These are phyloP conservation scores for Rhodofomes roseus DNA, from an alignment of 1,284 basidiomycete genomes.

Conservation along the genomic window DNA sequence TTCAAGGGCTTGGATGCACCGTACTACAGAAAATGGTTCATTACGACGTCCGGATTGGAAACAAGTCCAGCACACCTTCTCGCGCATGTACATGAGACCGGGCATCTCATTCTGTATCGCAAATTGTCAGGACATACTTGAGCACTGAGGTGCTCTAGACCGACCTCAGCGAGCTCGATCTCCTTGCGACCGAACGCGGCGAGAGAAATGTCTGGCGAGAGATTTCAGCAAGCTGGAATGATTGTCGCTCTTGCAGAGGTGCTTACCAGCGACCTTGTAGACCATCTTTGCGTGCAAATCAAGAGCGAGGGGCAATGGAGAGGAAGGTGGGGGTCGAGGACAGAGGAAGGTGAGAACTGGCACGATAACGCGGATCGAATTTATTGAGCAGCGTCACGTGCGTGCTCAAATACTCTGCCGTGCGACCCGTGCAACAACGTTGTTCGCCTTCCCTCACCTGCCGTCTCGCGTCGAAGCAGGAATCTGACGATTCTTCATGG, in stretches of 20 bases:
- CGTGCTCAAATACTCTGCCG: not conserved
- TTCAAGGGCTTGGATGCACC: constrained; percentile 82
- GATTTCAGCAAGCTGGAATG: too few relatives aligned
- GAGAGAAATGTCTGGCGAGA: constrained; percentile 81
- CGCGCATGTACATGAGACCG: constrained; percentile 88
- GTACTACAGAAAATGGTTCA: constrained; percentile 49
- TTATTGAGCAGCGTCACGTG: constrained; percentile 23
- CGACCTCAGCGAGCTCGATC: constrained; percentile 91
- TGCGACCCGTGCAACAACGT: not conserved
- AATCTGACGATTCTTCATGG: constrained; percentile 3
- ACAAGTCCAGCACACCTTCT: constrained; percentile 55
- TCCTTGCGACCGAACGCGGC: constrained; percentile 98
- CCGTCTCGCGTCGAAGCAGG: not conserved
- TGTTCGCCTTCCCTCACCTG: constrained; percentile 5
- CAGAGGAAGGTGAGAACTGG: constrained; percentile 32
- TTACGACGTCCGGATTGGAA: not conserved
- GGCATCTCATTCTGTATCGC: constrained; percentile 79
- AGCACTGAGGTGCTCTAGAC: constrained; percentile 24
- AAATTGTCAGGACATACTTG: not conserved
- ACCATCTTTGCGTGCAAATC: constrained; percentile 50
- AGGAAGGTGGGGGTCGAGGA: constrained; percentile 25
- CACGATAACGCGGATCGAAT: constrained; percentile 32
- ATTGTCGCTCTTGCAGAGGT: not conserved
- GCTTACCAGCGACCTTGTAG: constrained; percentile 79
- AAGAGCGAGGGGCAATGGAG: constrained; percentile 9